Evolutionary conservation across 75 land plant species (phyloP), one percentile per base, ranked within the genome.

Genomic region (Selaginella tamariscina): DNA sequence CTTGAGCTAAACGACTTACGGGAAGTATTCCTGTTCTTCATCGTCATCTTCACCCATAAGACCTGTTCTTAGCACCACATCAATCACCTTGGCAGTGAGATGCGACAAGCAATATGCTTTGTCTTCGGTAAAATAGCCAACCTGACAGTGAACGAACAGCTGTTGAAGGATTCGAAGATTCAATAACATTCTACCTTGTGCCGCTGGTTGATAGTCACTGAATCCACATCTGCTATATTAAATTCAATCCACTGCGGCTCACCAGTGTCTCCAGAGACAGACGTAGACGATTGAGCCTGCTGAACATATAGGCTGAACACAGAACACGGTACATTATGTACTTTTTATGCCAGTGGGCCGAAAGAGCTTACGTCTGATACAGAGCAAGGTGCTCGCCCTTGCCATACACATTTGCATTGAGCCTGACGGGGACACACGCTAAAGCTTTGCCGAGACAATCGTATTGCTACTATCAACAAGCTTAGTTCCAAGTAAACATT

Each of bases 41-140:
- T 77, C 79, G 49, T 87, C 96, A 75, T 92, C 94, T 73, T 92
- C 97, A n/a, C 97, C 97, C 56, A 92, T 79, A 1, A 92, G 85
- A 27, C 97, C 97, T 65, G 82, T 82, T 57, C 98, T 75, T 33
- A 94, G 71, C 8, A 85, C 86, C 69, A 79, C 81, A 39, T 94
- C 95, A 65, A 94, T 75, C 95, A 89, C 85, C 21, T 88, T 89
- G 69, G 98, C 90, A 32, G 98, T 89, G 69, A 83, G 95, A 69
- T 94, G 92, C 32, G 96, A 79, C 49, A 89, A 67, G 31, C 87
- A 68, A 76, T 85, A 94, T 64, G 98, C 98, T 64, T 67, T 85
- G 67, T 83, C 83, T 32, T 79, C 70, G 0, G 84, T 88, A 76
- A 94, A 94, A 56, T 86, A 89, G 29, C 96, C 88, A 81, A 94